Base-by-base conservation (phyloP, 768 basidiomycete species). In the Cystoderma amianthinum region DNA sequence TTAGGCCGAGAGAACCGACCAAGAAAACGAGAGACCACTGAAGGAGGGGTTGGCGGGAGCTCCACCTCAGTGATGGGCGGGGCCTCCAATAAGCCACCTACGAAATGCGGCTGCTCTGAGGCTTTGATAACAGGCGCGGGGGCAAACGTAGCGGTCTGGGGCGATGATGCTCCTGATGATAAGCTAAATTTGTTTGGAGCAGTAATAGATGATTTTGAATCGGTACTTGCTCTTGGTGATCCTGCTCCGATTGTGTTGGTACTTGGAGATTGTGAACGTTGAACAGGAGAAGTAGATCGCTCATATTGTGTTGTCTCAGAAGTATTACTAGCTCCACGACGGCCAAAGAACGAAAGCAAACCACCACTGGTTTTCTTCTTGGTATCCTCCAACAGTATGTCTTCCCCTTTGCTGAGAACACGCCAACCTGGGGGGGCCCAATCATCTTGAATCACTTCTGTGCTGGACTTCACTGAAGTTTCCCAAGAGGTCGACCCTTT, bases 21-120 rank as follows among this genome's bases (percentile, higher is more conserved):
- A 36, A 92, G 68, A 56, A 94, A 93, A 3, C 91, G 78, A 9
- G 89, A 88, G 22, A 93, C 85, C 5, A 78, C 86, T 0, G 91
- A 88, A 20, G 76, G 67, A 11, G 71, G 56, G 3, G 51, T 48
- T 12, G 56, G 49, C 17, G 49, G 18, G 17, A 49, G 41, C 17
- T 55, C 43, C 3, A 13, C 32, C 34, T 41, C 25, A 41, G 39
- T 38, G 18, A 39, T 10, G 49, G 46, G 12, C 17, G 46, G 16
- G 3, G 33, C 10, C 9, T n/a, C 34, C 17, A 16, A 36, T 19
- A 19, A 16, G 7, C 18, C 7, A 39, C 16, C 16, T 20, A 7
- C 17, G 18, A 34, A 18, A 45, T 19, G 22, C 3, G 25, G 11
- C 17, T n/a, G 36, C 22, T 39, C 35, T 33, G 42, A 21, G 3